Evolutionary conservation across 2,329 filamentous ascomycete genomes (phyloP), one percentile per base, ranked within the genome.

Genomic region (Blumeriella jaapii): DNA sequence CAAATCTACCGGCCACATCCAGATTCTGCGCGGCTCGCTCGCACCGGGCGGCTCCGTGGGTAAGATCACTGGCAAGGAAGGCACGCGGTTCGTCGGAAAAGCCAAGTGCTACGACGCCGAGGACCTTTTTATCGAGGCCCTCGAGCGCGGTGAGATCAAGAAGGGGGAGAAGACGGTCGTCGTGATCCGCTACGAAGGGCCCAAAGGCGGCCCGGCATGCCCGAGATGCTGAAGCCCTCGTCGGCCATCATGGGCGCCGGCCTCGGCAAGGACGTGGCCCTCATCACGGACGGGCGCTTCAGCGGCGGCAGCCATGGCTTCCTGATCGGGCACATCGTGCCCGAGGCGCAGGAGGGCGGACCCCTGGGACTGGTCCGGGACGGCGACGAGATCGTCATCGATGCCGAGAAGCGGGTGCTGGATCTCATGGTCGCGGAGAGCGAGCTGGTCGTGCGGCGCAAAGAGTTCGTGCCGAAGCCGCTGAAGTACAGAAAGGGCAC

Each of bases 21-120:
- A 82, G 59, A 83, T 84, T 48, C 65, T 84, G 5, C 69, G 75
- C 31, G 79, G 79, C 18, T 74, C 68, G 12, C 65, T 84, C 23
- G 77, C 79, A 3, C 79, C 79, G 0, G 78, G 72, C 37, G 79
- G 79, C 31, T 71, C 67, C 42, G 79, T 84, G 1, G 79, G 77
- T 29, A 84, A 84, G 60, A 84, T 84, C 55, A 84, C 79, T 2
- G 79, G 79, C 27, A 83, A 84, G 58, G 79, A 84, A 59, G 79
- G 79, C 14, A 67, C 71, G 9, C 52, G 61, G 6, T 84, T 84
- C 59, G 70, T 64, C 2, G 79, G 79, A 31, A 80, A 76, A 52
- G 79, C 79, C 2, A 74, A 73, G 46, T 76, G 78, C 48, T 84
- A 77, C 56, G 74, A 84, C 51, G 66, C 65, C 13, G 79, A 84